Percentiles rank a stretch among this genome's conserved stretches.
phyloP scores from a whole-genome alignment of 257 asterid genomes.

The Fraxinus excelsior region DNA sequence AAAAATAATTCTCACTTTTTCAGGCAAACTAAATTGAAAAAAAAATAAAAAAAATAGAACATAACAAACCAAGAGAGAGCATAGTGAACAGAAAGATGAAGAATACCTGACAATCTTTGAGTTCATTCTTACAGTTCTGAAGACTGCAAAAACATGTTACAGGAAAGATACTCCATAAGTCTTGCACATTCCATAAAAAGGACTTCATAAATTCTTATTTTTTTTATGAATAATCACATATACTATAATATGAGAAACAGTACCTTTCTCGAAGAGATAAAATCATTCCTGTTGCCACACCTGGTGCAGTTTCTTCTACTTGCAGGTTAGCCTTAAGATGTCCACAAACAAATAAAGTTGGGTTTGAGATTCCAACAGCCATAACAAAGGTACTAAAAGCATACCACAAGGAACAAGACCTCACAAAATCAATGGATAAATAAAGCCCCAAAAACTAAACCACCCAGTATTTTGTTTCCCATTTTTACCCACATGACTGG shows the following conservation, averaged over 20 bases:
- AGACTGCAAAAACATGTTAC: constrained; percentile 59
- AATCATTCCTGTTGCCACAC: constrained; percentile 89
- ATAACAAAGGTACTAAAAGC: neutral
- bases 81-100: neutral
- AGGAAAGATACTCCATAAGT: constrained; percentile 19
- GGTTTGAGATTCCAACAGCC: constrained; percentile 10
- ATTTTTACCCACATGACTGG: neutral
- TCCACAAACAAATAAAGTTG: constrained; percentile 21
- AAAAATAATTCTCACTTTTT: neutral
- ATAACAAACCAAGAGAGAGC: neutral
- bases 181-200: neutral
- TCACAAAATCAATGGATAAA: constrained; percentile 13
- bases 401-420: neutral
- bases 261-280: constrained; percentile 94
- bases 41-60: neutral
- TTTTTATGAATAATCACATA: neutral
- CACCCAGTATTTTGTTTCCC: neutral
- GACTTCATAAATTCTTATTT: neutral
- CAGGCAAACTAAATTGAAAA: neutral
- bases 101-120: constrained; percentile 77
- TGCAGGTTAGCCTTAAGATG: constrained; percentile 52
- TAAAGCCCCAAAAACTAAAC: neutral
- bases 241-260: constrained; percentile 12
- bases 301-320: constrained; percentile 90
- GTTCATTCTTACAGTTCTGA: constrained; percentile 77